A percentile compares a stretch with the other conserved stretches of the same genome.
phyloP scores from a whole-genome alignment of 495 filamentous ascomycete species.

The Penicillium mononematosum region DNA sequence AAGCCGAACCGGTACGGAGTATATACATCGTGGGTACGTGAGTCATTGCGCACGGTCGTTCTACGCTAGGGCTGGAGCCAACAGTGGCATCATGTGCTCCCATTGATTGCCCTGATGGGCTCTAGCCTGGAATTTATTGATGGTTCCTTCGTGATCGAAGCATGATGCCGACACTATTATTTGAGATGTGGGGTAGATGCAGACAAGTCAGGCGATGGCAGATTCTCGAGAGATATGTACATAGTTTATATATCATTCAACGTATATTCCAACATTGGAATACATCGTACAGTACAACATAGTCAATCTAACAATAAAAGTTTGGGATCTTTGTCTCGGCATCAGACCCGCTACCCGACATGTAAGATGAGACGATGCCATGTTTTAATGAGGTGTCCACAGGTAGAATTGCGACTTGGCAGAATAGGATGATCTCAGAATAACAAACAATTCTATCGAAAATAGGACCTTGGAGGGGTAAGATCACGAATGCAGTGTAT shows the following conservation, averaged over 20 bases:
- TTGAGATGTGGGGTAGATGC: constrained; percentile 23
- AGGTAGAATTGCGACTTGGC: background rate
- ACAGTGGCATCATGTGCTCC: constrained; percentile 17
- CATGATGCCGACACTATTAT: constrained; percentile 17
- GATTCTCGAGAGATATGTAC: background rate
- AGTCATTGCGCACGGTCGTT: constrained; percentile 28
- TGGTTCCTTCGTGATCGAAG: constrained; percentile 16
- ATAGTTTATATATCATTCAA: background rate
- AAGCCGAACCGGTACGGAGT: constrained; percentile 15
- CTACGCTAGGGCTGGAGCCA: constrained; percentile 4
- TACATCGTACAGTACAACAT: no score
- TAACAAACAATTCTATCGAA: background rate
- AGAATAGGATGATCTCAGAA: constrained; percentile 6
- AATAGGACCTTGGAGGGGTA: constrained; percentile 10
- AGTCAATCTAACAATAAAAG: no score
- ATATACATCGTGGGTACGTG: constrained; percentile 11
- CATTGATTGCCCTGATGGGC: constrained; percentile 8
- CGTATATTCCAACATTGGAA: no score
- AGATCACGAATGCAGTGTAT: constrained; percentile 6
- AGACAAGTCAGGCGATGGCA: constrained; percentile 20
- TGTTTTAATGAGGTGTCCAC: background rate
- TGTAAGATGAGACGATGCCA: constrained; percentile 3
- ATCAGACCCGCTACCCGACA: constrained; percentile 2
- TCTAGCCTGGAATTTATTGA: constrained; percentile 10
- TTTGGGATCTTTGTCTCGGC: constrained; percentile 9